Conservation (phyloP, 2,329 filamentous ascomycete species). For the Aspergillus viridinutans region DNA sequence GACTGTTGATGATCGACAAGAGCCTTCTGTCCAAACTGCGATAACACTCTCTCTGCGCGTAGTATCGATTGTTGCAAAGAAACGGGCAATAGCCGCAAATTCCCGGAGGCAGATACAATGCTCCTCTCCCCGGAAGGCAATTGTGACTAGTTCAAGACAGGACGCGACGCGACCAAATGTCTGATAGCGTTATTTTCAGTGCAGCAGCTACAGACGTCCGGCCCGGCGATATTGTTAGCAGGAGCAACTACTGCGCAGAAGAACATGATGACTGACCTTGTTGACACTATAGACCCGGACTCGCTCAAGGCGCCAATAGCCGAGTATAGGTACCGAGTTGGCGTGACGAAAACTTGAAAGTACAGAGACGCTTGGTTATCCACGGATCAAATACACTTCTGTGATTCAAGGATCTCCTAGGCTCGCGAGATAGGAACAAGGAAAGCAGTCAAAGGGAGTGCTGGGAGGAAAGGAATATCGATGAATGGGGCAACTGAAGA, state of each 20-base stretch:
- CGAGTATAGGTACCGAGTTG: not conserved
- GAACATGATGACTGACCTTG: not conserved
- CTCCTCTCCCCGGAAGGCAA: not conserved
- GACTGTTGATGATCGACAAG: not conserved
- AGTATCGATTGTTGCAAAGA: not conserved
- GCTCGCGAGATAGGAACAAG: not conserved
- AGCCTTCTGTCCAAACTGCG: not conserved
- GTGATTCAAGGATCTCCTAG: not conserved
- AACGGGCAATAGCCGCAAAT: not conserved
- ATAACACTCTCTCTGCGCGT: not conserved
- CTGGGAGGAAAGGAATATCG: not conserved
- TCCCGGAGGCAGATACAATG: not conserved
- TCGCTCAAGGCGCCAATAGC: not conserved
- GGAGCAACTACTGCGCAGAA: not conserved
- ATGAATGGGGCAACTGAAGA: not conserved
- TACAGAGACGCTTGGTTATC: not conserved
- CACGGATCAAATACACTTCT: not conserved
- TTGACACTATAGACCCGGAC: not conserved
- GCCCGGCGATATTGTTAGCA: not conserved
- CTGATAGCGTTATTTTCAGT: not conserved
- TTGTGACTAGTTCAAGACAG: not conserved
- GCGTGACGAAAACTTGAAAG: not conserved
- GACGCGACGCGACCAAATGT: not conserved
- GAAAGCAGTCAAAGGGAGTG: not conserved
- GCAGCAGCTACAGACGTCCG: not conserved